phyloP scores from a whole-genome alignment of 768 basidiomycete species.

The Tephrocybe sp. region DNA sequence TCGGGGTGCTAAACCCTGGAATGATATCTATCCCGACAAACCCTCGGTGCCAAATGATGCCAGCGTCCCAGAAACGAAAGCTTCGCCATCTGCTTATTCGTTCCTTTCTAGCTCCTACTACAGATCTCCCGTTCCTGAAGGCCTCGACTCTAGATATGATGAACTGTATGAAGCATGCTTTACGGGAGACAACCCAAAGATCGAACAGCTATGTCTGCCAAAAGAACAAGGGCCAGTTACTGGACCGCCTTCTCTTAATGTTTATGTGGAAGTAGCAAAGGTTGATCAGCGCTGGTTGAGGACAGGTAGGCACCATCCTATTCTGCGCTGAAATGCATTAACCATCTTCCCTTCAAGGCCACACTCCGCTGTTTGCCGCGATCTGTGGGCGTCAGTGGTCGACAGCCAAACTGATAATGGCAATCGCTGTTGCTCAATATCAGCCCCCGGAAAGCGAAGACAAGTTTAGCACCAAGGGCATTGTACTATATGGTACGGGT shows the following conservation, averaged over 20 bases:
- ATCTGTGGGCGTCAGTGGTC: slow-evolving; percentile 49
- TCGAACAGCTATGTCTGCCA: slow-evolving; percentile 54
- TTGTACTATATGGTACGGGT: slow-evolving; percentile 30
- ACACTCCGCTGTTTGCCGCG: slow-evolving; percentile 50
- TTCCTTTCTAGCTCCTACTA: slow-evolving; percentile 10
- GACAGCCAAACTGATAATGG: slow-evolving; percentile 56
- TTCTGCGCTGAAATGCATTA: too few relatives aligned
- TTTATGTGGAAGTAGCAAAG: slow-evolving; percentile 35
- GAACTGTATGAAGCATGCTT: slow-evolving; percentile 57
- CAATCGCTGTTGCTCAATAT: slow-evolving; percentile 55
- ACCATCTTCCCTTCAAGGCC: slow-evolving; percentile 27
- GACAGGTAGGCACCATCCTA: too few relatives aligned
- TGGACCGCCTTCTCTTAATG: slow-evolving; percentile 32
- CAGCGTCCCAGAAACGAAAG: too few relatives aligned
- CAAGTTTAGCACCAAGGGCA: slow-evolving; percentile 29
- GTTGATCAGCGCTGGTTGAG: too few relatives aligned
- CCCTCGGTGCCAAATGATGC: not conserved
- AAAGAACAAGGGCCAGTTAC: slow-evolving; percentile 23
- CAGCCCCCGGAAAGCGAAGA: slow-evolving; percentile 33
- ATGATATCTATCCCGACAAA: slow-evolving; percentile 32
- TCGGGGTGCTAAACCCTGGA: slow-evolving; percentile 40
- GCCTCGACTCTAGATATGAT: slow-evolving; percentile 40
- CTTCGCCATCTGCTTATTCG: not conserved
- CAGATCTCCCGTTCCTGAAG: slow-evolving; percentile 28
- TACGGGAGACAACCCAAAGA: slow-evolving; percentile 45